Evolutionary conservation across 2,329 filamentous ascomycete genomes (phyloP), one percentile per base, ranked within the genome.

Genomic region (Samsoniella hepiali): DNA sequence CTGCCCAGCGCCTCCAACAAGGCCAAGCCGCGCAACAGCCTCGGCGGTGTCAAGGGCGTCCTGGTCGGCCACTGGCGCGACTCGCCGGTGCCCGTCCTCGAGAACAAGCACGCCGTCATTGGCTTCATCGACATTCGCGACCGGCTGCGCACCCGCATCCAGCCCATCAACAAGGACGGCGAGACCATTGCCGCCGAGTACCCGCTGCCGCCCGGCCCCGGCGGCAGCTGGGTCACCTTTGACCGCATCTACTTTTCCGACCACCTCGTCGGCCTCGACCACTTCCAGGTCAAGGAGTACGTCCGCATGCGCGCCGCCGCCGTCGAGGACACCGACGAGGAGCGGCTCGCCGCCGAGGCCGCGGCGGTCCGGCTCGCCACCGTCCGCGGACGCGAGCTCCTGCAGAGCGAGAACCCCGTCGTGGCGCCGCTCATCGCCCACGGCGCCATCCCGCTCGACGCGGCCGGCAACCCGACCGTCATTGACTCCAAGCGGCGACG

Each of bases 191-290:
- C 79, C 6, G 71, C 76, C 47, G 75, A 78, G 34, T 79, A 79
- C 69, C 75, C 83, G 38, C 69, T 85, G 4, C 85, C 84, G 1
- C 80, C 83, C 2, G 85, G 84, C 0, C 83, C 84, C 1, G 85
- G 85, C 29, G 85, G 84, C 60, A 87, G 84, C 70, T 88, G 85
- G 85, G 84, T 88, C 31, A 87, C 84, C 0, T 88, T 88, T 67
- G 82, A 86, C 63, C 78, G 83, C 27, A 79, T 88, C 36, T 80
- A 86, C 29, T 88, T 88, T 68, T 81, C 83, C 2, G 72, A 80
- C 8, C 84, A 87, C 63, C 80, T 88, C 0, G 75, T 83, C 15
- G 79, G 80, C 2, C 74, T 87, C 5, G 81, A 84, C 58, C 81
- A 87, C 55, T 78, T 82, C 34, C 80, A 86, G 38, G 73, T 88